Percentiles rank a stretch among this genome's conserved stretches.
These are phyloP conservation scores for Suillus clintonianus DNA, from an alignment of 768 basidiomycete species.

Conservation along the genomic window DNA sequence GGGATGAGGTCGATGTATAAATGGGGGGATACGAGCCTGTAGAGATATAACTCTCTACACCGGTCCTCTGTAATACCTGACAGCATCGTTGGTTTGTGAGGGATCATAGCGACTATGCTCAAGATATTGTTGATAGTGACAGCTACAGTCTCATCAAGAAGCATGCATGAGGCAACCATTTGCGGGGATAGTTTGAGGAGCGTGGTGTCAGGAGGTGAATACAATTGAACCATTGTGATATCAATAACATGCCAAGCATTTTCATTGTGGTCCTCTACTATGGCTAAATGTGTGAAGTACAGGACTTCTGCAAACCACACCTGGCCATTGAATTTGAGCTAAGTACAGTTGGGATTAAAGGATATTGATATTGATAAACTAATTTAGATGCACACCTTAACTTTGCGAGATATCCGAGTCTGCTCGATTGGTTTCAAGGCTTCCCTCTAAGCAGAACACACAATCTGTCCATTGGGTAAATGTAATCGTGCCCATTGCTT, in stretches of 20 bases:
- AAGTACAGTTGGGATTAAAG: not conserved
- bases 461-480: constrained; percentile 25
- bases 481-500: constrained; percentile 20
- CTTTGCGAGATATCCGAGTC: constrained; percentile 4
- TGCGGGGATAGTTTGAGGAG: constrained; percentile 17
- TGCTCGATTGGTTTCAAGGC: not conserved
- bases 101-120: constrained; percentile 24
- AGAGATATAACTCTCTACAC: too few relatives aligned
- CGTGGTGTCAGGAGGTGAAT: constrained; percentile 16
- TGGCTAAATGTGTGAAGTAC: constrained; percentile 1
- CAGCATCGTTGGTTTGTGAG: constrained; percentile 10
- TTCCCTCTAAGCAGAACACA: not conserved
- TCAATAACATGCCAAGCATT: not conserved
- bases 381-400: constrained; percentile 11
- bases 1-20: too few relatives aligned
- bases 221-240: constrained; percentile 22
- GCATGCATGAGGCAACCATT: constrained; percentile 17
- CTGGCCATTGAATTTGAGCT: not conserved
- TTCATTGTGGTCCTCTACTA: not conserved
- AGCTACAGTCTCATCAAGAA: constrained; percentile 18
- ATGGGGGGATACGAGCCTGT: too few relatives aligned
- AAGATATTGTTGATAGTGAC: constrained; percentile 16
- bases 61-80: not conserved
- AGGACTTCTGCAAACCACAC: not conserved
- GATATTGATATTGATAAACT: not conserved